phyloP scores from a whole-genome alignment of 1,284 basidiomycete genomes.

The Ceratobasidium sp. region DNA sequence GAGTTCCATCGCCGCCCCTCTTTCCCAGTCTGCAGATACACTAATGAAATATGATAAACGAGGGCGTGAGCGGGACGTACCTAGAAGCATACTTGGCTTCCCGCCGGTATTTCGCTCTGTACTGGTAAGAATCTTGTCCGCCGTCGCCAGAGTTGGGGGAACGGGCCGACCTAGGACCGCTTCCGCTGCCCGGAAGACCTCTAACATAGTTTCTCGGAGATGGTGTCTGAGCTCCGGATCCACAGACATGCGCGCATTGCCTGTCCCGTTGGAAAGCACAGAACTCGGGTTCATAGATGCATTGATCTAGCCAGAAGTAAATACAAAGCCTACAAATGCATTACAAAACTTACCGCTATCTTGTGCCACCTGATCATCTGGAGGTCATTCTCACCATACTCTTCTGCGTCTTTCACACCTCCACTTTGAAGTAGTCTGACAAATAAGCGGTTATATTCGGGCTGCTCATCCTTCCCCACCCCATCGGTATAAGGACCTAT shows the following conservation, averaged over 20 bases:
- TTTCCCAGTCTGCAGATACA: slow-evolving; percentile 50
- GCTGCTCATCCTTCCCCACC: slow-evolving; percentile 31
- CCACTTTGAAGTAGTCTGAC: slow-evolving; percentile 48
- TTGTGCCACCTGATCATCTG: slow-evolving; percentile 57
- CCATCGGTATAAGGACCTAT: slow-evolving; percentile 52
- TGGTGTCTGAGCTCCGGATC: slow-evolving; percentile 50
- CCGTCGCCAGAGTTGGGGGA: slow-evolving; percentile 49
- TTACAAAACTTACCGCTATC: slow-evolving; percentile 44
- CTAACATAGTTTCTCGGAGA: slow-evolving; percentile 52
- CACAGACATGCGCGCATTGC: slow-evolving; percentile 51
- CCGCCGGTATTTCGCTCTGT: slow-evolving; percentile 51
- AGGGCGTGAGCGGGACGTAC: background rate
- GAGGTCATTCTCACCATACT: slow-evolving; percentile 49
- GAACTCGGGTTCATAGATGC: slow-evolving; percentile 54
- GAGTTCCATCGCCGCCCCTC: slow-evolving; percentile 51
- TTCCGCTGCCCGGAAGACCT: slow-evolving; percentile 51
- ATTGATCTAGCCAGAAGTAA: slow-evolving; percentile 49
- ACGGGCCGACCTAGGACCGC: slow-evolving; percentile 50
- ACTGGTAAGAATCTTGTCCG: slow-evolving; percentile 51
- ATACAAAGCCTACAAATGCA: background rate
- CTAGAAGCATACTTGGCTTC: slow-evolving; percentile 52
- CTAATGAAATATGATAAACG: background rate
- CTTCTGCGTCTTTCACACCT: slow-evolving; percentile 53
- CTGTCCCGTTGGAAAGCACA: slow-evolving; percentile 52
- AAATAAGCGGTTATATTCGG: slow-evolving; percentile 43